Conservation (phyloP, 2,329 filamentous ascomycete genomes). For the Mycosphaerelloides madeirae region DNA sequence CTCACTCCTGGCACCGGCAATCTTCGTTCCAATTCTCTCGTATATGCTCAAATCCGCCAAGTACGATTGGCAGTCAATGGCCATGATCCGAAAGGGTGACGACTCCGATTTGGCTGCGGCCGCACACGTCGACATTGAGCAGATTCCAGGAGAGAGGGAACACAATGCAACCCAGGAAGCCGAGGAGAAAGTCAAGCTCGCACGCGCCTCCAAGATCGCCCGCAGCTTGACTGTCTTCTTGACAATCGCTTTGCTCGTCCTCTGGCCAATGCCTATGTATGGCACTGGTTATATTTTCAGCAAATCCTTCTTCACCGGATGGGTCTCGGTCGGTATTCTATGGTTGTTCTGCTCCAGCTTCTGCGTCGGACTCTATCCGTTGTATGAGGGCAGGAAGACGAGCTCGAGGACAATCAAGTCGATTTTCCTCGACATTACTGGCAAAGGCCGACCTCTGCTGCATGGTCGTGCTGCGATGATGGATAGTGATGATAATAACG, state of each 20-base stretch:
- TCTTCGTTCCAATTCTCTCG: constrained; percentile 74
- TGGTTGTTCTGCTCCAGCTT: constrained; percentile 72
- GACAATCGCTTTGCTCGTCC: constrained; percentile 67
- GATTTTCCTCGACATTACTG: constrained; percentile 58
- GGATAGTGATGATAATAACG: constrained; percentile 25
- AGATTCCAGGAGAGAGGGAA: constrained; percentile 50
- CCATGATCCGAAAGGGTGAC: constrained; percentile 69
- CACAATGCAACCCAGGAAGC: constrained; percentile 37
- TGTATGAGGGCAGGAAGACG: constrained; percentile 71
- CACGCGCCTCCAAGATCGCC: constrained; percentile 45
- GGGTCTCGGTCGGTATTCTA: constrained; percentile 61
- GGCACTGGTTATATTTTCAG: constrained; percentile 75
- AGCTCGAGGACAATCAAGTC: constrained; percentile 57
- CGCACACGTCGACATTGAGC: constrained; percentile 62
- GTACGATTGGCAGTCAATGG: constrained; percentile 86
- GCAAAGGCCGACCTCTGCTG: constrained; percentile 27
- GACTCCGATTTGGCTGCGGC: constrained; percentile 66
- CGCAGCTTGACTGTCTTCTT: constrained; percentile 56
- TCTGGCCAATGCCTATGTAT: constrained; percentile 94
- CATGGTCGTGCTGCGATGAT: constrained; percentile 27
- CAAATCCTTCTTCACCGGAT: constrained; percentile 63
- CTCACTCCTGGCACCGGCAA: constrained; percentile 68
- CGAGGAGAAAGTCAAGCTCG: constrained; percentile 41
- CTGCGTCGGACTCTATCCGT: constrained; percentile 73
- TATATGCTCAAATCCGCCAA: constrained; percentile 64